Evolutionary conservation across 495 filamentous ascomycete species (phyloP).

Genomic region (Aspergillus ostianus): DNA sequence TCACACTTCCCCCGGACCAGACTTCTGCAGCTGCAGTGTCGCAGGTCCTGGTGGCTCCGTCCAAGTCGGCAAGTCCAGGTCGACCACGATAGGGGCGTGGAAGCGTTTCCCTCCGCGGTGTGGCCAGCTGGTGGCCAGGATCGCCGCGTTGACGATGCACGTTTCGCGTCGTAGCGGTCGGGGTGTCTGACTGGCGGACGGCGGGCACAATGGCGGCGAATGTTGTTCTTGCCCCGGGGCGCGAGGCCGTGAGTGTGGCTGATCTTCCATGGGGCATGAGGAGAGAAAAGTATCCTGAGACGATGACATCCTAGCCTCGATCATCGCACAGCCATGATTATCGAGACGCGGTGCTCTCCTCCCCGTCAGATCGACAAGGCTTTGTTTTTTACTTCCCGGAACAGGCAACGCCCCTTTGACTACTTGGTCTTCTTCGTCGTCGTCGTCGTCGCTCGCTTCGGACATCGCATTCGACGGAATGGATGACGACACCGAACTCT

Average conservation of each 20-base stretch:
- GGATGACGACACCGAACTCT: conserved; percentile 5
- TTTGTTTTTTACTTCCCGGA: conserved; percentile 55
- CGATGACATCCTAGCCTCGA: conserved; percentile 6
- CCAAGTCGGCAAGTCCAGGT: conserved; percentile 69
- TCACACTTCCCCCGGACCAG: neutral
- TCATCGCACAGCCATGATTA: conserved; percentile 32
- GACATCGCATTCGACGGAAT: neutral
- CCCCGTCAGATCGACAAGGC: conserved; percentile 54
- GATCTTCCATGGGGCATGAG: neutral
- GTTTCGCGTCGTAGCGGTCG: conserved; percentile 58
- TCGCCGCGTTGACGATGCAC: conserved; percentile 74
- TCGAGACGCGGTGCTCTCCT: conserved; percentile 43
- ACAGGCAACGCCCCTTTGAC: conserved; percentile 25
- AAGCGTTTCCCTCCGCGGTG: conserved; percentile 57
- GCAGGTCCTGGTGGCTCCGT: conserved; percentile 12
- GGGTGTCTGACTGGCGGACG: conserved; percentile 1
- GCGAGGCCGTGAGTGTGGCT: neutral
- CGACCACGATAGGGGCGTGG: conserved; percentile 75
- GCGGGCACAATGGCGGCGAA: conserved; percentile 9
- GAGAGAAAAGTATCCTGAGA: conserved; percentile 2
- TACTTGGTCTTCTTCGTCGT: conserved; percentile 7
- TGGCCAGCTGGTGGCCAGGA: conserved; percentile 66
- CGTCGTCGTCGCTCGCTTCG: neutral
- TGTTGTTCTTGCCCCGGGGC: conserved; percentile 12
- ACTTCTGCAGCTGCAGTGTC: neutral